Evolutionary conservation across 306 rosid species (phyloP).

Genomic region (Coriaria nepalensis): DNA sequence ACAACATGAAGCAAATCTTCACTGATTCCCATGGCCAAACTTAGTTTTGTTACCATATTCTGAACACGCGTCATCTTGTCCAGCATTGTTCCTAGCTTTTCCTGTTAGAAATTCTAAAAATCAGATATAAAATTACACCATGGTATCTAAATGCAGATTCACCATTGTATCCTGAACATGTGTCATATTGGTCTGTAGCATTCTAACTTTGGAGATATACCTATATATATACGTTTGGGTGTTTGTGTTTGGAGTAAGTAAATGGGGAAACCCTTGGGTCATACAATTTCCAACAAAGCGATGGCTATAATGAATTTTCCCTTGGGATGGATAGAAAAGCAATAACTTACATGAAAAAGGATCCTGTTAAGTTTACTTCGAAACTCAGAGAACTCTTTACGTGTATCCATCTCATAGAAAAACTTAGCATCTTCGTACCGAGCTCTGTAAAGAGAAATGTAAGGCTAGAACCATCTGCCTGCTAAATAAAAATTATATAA

Average conservation of each 20-base stretch:
- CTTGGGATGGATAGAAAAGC: background rate
- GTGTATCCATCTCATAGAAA: conserved; percentile 71
- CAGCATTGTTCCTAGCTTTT: conserved; percentile 87
- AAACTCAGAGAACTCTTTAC: conserved; percentile 60
- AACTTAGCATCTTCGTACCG: conserved; percentile 97
- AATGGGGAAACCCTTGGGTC: no score
- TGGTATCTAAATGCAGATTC: no score
- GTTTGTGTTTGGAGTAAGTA: no score
- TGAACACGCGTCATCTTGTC: conserved; percentile 77
- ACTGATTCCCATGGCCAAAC: conserved; percentile 38
- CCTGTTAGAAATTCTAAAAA: conserved; percentile 34
- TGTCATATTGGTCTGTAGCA: no score
- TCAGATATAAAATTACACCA: no score
- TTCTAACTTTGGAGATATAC: no score
- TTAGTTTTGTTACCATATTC: conserved; percentile 36
- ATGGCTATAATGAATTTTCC: background rate
- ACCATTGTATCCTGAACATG: no score
- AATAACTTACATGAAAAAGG: conserved; percentile 71
- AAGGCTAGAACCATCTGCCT: background rate
- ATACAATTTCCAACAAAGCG: no score
- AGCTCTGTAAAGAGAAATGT: conserved; percentile 48
- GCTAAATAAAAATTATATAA: no score
- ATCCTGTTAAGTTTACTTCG: conserved; percentile 62
- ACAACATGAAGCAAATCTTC: conserved; percentile 32
- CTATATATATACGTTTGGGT: no score